Evolutionary conservation across 441 rosid species (phyloP).

Genomic region (Corymbia calophylla): DNA sequence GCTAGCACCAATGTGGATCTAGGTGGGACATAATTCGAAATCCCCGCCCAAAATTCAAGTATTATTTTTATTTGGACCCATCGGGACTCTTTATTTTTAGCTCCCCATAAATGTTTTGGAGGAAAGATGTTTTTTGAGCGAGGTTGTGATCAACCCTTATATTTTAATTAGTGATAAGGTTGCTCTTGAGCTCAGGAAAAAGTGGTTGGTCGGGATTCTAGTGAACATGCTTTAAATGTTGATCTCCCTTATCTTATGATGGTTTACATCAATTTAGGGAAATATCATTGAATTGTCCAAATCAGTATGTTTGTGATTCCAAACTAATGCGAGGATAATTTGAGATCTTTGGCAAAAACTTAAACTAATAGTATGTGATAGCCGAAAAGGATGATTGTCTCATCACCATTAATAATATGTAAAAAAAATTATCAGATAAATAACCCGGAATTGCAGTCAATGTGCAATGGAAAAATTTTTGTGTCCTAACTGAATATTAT

Average conservation of each 20-base stretch:
- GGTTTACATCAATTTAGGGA: background rate
- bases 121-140: background rate
- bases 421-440: background rate
- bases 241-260: background rate
- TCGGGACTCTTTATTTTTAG: background rate
- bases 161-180: too few relatives aligned
- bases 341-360: background rate
- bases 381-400: background rate
- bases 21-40: background rate
- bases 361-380: too few relatives aligned
- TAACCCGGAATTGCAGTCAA: background rate
- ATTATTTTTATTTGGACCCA: background rate
- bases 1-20: too few relatives aligned
- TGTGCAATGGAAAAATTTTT: background rate
- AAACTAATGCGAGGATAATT: rapidly evolving
- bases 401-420: background rate
- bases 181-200: background rate
- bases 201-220: background rate
- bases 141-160: background rate
- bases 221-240: background rate
- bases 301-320: rapidly evolving
- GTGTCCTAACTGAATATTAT: background rate
- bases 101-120: background rate
- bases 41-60: background rate
- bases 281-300: background rate